phyloP scores from a whole-genome alignment of 805 yeast species.

The Ogataea nonfermentans region DNA sequence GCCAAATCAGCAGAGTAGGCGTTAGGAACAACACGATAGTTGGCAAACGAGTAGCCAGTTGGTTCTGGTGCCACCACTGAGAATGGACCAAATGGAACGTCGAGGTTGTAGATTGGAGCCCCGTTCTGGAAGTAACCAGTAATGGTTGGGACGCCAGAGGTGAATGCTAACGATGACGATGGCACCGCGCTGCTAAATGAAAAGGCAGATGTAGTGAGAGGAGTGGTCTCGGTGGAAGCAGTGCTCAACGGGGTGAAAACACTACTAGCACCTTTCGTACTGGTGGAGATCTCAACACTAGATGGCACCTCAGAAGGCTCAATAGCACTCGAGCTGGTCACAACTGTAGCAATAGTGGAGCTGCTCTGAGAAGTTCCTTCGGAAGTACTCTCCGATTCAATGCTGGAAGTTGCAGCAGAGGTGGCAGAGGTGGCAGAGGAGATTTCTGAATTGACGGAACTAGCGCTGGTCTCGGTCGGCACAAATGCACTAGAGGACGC shows the following conservation, averaged over 20 bases:
- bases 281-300: too few relatives aligned
- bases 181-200: neutral
- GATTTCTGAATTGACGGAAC: neutral
- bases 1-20: neutral
- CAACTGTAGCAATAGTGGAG: too few relatives aligned
- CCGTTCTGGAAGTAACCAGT: constrained; percentile 1
- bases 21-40: neutral
- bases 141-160: neutral
- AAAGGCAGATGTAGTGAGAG: neutral
- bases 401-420: constrained; percentile 1
- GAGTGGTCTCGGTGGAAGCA: neutral
- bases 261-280: too few relatives aligned
- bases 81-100: constrained; percentile 5
- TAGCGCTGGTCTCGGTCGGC: neutral
- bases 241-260: neutral
- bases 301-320: too few relatives aligned
- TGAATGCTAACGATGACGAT: neutral
- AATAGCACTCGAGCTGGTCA: too few relatives aligned
- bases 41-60: neutral
- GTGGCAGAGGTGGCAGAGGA: constrained; percentile 1
- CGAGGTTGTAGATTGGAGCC: constrained; percentile 1
- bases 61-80: constrained; percentile 1
- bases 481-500: neutral
- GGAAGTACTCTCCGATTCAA: too few relatives aligned
- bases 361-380: too few relatives aligned